Conservation (phyloP, 371 early-diverging fungal genomes). For the Mucor plumbeus region DNA sequence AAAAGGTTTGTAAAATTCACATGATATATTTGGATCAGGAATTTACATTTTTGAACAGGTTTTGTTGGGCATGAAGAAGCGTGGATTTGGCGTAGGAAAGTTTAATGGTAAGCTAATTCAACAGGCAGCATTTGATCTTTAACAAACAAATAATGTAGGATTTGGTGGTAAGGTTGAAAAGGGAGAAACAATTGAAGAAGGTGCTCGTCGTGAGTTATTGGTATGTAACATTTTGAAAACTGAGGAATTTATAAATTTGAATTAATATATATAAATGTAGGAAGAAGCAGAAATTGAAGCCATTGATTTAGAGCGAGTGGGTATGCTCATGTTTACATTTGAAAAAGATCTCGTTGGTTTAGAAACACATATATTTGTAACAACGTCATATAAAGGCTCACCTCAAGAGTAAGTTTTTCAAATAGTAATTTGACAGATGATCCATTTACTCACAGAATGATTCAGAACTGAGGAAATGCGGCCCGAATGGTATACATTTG, state of each 20-base stretch:
- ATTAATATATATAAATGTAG: conserved; percentile 12
- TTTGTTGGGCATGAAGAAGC: conserved; percentile 77
- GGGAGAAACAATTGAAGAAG: conserved; percentile 66
- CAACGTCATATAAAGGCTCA: conserved; percentile 50
- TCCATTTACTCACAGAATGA: not conserved
- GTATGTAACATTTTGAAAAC: conserved; percentile 22
- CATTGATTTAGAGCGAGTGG: conserved; percentile 49
- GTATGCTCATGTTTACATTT: conserved; percentile 64
- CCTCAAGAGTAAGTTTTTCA: conserved; percentile 57
- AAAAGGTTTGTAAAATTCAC: conserved; percentile 23
- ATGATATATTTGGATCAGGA: not conserved
- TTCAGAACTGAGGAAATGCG: conserved; percentile 67
- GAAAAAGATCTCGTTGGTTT: conserved; percentile 54
- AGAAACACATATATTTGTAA: conserved; percentile 64
- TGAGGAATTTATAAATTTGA: not conserved
- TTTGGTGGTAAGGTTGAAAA: conserved; percentile 79
- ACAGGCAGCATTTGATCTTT: too few relatives aligned
- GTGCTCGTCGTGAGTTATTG: conserved; percentile 69
- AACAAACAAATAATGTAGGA: conserved; percentile 27
- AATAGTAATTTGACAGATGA: not conserved
- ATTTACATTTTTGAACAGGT: conserved; percentile 34
- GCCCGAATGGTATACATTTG: conserved; percentile 63
- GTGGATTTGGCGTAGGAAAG: conserved; percentile 71
- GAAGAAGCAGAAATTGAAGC: conserved; percentile 69
- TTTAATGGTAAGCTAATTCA: conserved; percentile 59